Evolutionary conservation across 2,329 filamentous ascomycete genomes (phyloP).

Genomic region (Aureobasidium sp.): DNA sequence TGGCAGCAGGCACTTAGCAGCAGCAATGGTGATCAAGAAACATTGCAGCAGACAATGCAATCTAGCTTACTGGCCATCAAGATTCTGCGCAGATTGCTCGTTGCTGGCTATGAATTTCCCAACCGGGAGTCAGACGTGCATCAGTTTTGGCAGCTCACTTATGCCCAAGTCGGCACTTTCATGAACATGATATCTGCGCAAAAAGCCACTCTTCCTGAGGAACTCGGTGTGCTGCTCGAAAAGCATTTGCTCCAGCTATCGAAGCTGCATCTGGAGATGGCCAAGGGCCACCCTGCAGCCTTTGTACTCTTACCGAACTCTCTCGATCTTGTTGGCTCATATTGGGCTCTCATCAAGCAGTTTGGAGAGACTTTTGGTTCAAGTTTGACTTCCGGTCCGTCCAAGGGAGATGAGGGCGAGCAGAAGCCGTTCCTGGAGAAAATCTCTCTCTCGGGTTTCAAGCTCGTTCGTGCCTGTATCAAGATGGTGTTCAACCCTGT

Average conservation of each 20-base stretch:
- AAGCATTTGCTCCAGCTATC: conserved; percentile 85
- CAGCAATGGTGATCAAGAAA: conserved; percentile 44
- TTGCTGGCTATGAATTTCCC: conserved; percentile 77
- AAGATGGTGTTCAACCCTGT: conserved; percentile 76
- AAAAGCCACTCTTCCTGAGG: conserved; percentile 44
- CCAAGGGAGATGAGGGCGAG: conserved; percentile 35
- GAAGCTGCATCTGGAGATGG: conserved; percentile 86
- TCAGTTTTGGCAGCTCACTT: conserved; percentile 72
- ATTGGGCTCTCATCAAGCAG: conserved; percentile 74
- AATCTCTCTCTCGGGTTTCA: conserved; percentile 72
- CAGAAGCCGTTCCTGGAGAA: conserved; percentile 56
- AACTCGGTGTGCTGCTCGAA: conserved; percentile 52
- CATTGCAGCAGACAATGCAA: conserved; percentile 58
- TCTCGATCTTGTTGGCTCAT: conserved; percentile 67
- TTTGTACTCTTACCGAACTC: conserved; percentile 79
- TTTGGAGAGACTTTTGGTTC: conserved; percentile 69
- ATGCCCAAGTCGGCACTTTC: conserved; percentile 70
- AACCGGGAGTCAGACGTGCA: conserved; percentile 69
- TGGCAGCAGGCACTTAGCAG: conserved; percentile 45
- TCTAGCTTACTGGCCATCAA: conserved; percentile 76
- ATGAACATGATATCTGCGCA: conserved; percentile 56
- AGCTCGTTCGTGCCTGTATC: conserved; percentile 74
- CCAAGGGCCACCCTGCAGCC: conserved; percentile 67
- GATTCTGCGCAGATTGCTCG: conserved; percentile 67
- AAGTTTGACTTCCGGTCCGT: conserved; percentile 42